Evolutionary conservation across 148 eudicot species (phyloP), one percentile per base, ranked within the genome.

Genomic region (Chenopodium album): DNA sequence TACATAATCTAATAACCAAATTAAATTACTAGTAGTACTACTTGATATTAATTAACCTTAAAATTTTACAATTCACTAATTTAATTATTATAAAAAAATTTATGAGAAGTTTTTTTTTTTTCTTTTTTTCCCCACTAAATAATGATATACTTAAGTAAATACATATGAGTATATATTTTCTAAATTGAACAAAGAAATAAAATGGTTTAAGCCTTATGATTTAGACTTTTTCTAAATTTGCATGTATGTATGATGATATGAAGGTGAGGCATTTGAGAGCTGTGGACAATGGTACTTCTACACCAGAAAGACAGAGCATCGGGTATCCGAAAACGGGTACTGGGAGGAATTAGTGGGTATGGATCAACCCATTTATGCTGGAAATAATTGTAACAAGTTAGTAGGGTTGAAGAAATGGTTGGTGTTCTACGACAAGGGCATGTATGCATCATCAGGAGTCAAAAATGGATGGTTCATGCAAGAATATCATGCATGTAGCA

Each of bases 241-340:
- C 44, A 41, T 41, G 44, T 63, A 63, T 32, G 13, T 41, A 1
- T 63, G 22, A 41, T 22, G 3, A n/a, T 54, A 34, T 34, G 29
- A 10, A 60, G 70, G 82, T 62, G 69, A 59, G 20, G 82, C 82
- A 11, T 80, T 80, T 37, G 56, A 80, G 11, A 80, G 82, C 68
- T 60, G 50, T 73, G 82, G 82, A 1, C 31, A 73, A 80, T 80
- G 82, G 82, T 80, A 59, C 26, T 80, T 80, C 54, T 80, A 72
- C 77, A 80, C 82, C 26, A 72, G 11, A 80, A 80, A 44, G 70
- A 71, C 77, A 4, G 82, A 73, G 16, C 62, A 71, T 8, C 71
- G 80, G 22, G 22, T 65, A 37, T 50, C 71, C 34, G 32, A 41
- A 59, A 80, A 72, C 4, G 82, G 82, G 44, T 80, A 80, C 28